These are phyloP conservation scores for Saccharomyces uvarum DNA, from an alignment of 1,139 yeast species.

Conservation along the genomic window DNA sequence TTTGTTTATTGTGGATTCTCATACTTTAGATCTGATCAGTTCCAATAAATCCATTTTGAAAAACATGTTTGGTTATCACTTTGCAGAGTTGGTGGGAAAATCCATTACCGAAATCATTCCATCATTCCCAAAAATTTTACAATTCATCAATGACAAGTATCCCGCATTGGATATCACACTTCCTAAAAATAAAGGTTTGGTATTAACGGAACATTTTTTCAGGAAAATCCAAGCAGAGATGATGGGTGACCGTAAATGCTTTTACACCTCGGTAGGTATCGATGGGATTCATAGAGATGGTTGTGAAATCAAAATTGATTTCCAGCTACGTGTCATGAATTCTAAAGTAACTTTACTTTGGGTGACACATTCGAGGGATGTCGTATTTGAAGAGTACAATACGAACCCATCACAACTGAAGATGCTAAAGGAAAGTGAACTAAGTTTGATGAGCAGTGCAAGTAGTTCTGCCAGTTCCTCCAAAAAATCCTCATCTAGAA, in stretches of 20 bases:
- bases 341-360: conserved; percentile 59
- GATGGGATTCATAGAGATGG: conserved; percentile 69
- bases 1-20: conserved; percentile 49
- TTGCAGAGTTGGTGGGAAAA: conserved; percentile 43
- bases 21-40: conserved; percentile 19
- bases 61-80: conserved; percentile 62
- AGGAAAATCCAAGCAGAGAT: conserved; percentile 42
- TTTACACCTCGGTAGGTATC: conserved; percentile 58
- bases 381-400: conserved; percentile 28
- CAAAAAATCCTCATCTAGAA: conserved; percentile 13
- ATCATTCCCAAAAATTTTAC: conserved; percentile 48
- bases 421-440: conserved; percentile 32
- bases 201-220: conserved; percentile 84
- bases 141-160: conserved; percentile 40
- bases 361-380: conserved; percentile 73
- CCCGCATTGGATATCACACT: conserved; percentile 34
- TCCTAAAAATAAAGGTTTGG: conserved; percentile 40
- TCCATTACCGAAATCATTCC: conserved; percentile 59
- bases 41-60: conserved; percentile 75
- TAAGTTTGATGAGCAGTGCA: conserved; percentile 27
- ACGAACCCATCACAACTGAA: conserved; percentile 34
- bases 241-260: conserved; percentile 30
- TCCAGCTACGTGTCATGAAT: conserved; percentile 68
- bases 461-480: conserved; percentile 21
- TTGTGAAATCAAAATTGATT: conserved; percentile 53